phyloP scores from a whole-genome alignment of 2,329 filamentous ascomycete species.

The Alternaria incomplexa region DNA sequence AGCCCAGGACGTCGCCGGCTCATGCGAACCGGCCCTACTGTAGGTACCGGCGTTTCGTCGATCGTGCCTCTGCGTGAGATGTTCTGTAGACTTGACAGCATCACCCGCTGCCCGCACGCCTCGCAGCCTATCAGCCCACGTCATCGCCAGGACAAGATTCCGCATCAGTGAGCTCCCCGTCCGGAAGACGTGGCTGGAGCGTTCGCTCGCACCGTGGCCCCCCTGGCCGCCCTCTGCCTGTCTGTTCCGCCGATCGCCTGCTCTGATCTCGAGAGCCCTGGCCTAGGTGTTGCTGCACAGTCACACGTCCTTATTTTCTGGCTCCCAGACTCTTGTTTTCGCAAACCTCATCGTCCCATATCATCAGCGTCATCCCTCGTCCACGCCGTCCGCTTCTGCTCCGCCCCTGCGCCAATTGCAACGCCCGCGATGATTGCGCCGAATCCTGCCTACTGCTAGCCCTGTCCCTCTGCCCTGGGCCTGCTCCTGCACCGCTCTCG shows the following conservation, averaged over 20 bases:
- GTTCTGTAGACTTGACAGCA: slow-evolving; percentile 10
- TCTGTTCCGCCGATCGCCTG: slow-evolving; percentile 10
- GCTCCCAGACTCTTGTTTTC: slow-evolving; percentile 15
- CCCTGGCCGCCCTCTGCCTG: neutral
- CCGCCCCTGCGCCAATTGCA: slow-evolving; percentile 11
- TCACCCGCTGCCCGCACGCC: slow-evolving; percentile 3
- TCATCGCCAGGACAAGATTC: slow-evolving; percentile 1
- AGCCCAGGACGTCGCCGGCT: neutral
- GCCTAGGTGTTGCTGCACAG: slow-evolving; percentile 7
- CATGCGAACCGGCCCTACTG: slow-evolving; percentile 16
- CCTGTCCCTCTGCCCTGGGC: slow-evolving; percentile 16
- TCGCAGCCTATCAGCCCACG: slow-evolving; percentile 4
- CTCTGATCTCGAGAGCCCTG: slow-evolving; percentile 9
- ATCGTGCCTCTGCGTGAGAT: slow-evolving; percentile 9
- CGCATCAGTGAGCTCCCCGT: slow-evolving; percentile 2
- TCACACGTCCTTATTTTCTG: slow-evolving; percentile 11
- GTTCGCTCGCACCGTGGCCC: neutral
- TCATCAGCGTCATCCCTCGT: slow-evolving; percentile 4
- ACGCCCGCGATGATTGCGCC: slow-evolving; percentile 28
- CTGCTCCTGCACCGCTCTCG: slow-evolving; percentile 20
- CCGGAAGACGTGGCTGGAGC: slow-evolving; percentile 1
- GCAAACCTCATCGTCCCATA: slow-evolving; percentile 4
- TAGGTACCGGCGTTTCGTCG: slow-evolving; percentile 12
- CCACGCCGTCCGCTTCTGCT: neutral
- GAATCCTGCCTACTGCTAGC: slow-evolving; percentile 24